phyloP scores from a whole-genome alignment of 2,329 filamentous ascomycete genomes.

The Keithomyces neogunnii region DNA sequence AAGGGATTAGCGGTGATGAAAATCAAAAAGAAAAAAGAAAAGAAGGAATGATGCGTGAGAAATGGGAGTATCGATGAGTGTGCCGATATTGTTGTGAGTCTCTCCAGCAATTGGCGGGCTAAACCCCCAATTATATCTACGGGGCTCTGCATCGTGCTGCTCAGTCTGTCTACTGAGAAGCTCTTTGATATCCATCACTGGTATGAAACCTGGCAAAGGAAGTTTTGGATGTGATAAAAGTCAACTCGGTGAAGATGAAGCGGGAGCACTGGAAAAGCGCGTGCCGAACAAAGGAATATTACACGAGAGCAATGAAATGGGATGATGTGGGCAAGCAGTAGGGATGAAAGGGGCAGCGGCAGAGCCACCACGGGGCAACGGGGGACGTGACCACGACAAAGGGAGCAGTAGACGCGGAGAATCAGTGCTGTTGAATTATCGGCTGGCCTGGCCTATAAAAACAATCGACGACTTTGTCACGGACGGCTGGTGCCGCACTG shows the following conservation, averaged over 20 bases:
- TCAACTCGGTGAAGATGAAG: no score
- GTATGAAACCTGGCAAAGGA: not conserved
- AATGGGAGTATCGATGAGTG: no score
- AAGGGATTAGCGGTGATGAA: not conserved
- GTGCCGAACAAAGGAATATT: no score
- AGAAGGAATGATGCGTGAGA: not conserved
- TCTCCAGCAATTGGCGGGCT: no score
- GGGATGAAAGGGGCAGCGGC: not conserved
- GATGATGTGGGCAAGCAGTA: not conserved
- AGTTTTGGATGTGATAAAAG: no score
- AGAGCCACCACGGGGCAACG: not conserved
- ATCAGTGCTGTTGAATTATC: not conserved
- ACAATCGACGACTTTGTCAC: not conserved
- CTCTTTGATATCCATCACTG: not conserved
- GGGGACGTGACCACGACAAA: not conserved
- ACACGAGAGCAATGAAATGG: not conserved
- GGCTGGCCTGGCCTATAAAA: not conserved
- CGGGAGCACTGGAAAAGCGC: no score
- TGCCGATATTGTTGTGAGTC: no score
- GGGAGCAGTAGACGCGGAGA: not conserved
- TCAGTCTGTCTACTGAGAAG: not conserved
- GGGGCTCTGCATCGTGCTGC: not conserved
- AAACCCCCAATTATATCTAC: not conserved
- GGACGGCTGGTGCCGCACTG: not conserved
- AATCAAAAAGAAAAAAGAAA: not conserved